Percentiles rank a stretch among this genome's conserved stretches.
phyloP scores from a whole-genome alignment of 1,284 basidiomycete species.

The Nidula niveotomentosa region DNA sequence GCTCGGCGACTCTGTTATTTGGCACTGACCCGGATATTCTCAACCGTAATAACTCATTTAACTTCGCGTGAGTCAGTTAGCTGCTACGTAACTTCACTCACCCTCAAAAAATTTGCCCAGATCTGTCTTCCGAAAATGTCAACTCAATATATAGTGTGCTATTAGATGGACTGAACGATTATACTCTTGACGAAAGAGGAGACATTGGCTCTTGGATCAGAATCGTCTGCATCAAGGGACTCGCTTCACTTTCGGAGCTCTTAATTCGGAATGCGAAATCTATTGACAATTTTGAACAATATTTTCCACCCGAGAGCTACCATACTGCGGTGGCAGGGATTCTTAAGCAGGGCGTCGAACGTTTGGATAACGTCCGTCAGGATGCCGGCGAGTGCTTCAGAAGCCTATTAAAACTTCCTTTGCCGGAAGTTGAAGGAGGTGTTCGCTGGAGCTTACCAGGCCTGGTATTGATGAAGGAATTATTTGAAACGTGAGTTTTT shows the following conservation, averaged over 20 bases:
- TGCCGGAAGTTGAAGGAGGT: slow-evolving; percentile 37
- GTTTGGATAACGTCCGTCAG: slow-evolving; percentile 88
- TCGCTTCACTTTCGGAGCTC: slow-evolving; percentile 48
- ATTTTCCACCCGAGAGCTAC: slow-evolving; percentile 61
- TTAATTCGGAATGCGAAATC: slow-evolving; percentile 41
- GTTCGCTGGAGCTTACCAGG: slow-evolving; percentile 52
- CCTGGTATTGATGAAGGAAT: slow-evolving; percentile 39
- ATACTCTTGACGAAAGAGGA: slow-evolving; percentile 91
- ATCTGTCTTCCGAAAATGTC: slow-evolving; percentile 42
- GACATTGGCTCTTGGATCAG: slow-evolving; percentile 98
- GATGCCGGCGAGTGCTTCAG: slow-evolving; percentile 70
- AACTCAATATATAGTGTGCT: slow-evolving; percentile 50
- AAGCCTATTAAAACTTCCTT: slow-evolving; percentile 43
- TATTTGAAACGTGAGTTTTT: slow-evolving; percentile 53
- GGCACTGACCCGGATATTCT: neutral
- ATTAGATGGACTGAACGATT: slow-evolving; percentile 79
- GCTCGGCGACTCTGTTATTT: slow-evolving; percentile 11
- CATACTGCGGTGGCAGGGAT: slow-evolving; percentile 64
- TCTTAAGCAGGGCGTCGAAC: slow-evolving; percentile 88
- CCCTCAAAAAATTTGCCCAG: slow-evolving; percentile 27
- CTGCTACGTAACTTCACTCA: no score
- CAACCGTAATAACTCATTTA: neutral
- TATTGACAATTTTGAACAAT: slow-evolving; percentile 46
- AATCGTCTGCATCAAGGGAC: slow-evolving; percentile 66
- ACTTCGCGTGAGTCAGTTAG: slow-evolving; percentile 22